Percentiles rank a stretch among this genome's conserved stretches.
Evolutionary conservation across 768 basidiomycete species (phyloP).

Genomic region (Mycena polygramma): DNA sequence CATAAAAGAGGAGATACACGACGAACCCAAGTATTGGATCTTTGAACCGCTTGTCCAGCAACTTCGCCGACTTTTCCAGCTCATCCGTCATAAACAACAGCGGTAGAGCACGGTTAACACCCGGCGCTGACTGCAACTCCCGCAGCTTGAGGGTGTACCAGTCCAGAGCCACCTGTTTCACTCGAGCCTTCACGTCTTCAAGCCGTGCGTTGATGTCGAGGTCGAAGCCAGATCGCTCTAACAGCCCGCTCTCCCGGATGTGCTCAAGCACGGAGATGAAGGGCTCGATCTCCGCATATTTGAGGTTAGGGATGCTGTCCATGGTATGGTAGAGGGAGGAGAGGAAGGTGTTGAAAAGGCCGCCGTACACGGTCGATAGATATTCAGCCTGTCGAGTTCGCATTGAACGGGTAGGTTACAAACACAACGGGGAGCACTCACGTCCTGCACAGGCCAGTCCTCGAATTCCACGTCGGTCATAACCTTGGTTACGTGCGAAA

Average conservation of each 20-base stretch:
- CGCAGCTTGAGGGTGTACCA: slow-evolving; percentile 75
- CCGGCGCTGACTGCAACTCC: slow-evolving; percentile 75
- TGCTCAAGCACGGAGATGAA: slow-evolving; percentile 78
- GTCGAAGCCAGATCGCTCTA: slow-evolving; percentile 83
- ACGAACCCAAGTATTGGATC: slow-evolving; percentile 85
- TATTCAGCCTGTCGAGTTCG: slow-evolving; percentile 67
- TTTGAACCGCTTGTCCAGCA: slow-evolving; percentile 88
- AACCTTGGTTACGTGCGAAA: slow-evolving; percentile 79
- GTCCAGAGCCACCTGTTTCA: slow-evolving; percentile 69
- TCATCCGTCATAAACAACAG: slow-evolving; percentile 89
- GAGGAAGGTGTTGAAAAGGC: slow-evolving; percentile 89
- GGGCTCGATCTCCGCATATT: slow-evolving; percentile 75
- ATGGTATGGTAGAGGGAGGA: slow-evolving; percentile 87
- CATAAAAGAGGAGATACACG: not conserved
- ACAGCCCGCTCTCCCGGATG: slow-evolving; percentile 75
- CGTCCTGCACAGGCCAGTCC: slow-evolving; percentile 86
- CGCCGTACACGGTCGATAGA: slow-evolving; percentile 75
- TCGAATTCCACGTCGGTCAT: slow-evolving; percentile 78
- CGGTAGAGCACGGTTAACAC: slow-evolving; percentile 86
- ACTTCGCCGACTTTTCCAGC: slow-evolving; percentile 87
- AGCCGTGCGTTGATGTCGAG: slow-evolving; percentile 67
- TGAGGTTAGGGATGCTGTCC: slow-evolving; percentile 81
- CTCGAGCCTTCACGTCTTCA: slow-evolving; percentile 74
- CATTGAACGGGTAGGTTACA: slow-evolving; percentile 23
- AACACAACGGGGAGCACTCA: slow-evolving; percentile 56